Base-by-base conservation (phyloP, 139 green algal genomes). In the Coccomyxa sp. region DNA sequence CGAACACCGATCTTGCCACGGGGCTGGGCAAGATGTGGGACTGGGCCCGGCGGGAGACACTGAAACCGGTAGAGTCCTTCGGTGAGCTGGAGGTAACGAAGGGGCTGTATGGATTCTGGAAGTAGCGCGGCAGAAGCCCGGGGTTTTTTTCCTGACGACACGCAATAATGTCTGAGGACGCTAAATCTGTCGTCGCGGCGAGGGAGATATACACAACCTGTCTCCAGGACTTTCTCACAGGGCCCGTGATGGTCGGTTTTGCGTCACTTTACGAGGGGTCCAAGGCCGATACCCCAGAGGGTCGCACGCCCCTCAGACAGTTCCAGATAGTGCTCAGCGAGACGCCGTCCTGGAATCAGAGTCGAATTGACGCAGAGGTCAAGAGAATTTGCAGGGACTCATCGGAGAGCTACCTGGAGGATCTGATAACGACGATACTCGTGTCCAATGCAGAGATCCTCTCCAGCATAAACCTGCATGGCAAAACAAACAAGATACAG, bases 381-480 rank as follows among this genome's bases (percentile, higher is more conserved):
- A 58, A 58, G 44, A 58, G 44, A 58, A 58, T 58, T 58, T 58
- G 44, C 44, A 58, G 44, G 44, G 44, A 58, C 44, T 58, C 44
- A 58, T 58, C 44, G 44, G 44, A 58, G 44, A 58, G 44, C 44
- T 58, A 58, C 44, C 44, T 58, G 44, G 44, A 58, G 44, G 44
- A 58, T 58, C 44, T 58, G 44, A 58, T 58, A 58, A 58, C 44
- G 44, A 58, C 44, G 44, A 58, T 58, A 58, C 44, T 58, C 44
- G 44, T 58, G 44, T 58, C 44, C 44, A 58, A 58, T 14, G 44
- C 44, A 10, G 44, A 58, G 44, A 58, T 58, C 44, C 44, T 58
- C 10, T 58, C 44, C 44, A 58, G 44, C 44, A 58, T 58, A 58
- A 58, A 58, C 14, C 44, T 58, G 44, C 44, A 58, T 58, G 44